Conservation (phyloP, 75 land plant species). For the Cupressus sempervirens region DNA sequence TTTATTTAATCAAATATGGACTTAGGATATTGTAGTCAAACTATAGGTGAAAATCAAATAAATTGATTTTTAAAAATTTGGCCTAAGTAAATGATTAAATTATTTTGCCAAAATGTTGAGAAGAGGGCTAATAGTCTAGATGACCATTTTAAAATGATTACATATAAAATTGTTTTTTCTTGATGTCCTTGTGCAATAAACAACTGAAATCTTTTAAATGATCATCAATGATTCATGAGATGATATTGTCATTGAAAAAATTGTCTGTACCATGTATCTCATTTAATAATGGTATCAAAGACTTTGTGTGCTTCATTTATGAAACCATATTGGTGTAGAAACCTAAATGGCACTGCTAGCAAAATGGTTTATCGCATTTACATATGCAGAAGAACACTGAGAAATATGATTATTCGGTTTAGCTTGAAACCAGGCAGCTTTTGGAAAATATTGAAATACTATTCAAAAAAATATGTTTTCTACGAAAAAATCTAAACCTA, state of each 20-base stretch:
- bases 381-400: conserved; percentile 38
- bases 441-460: too few relatives aligned
- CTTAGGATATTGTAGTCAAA: too few relatives aligned
- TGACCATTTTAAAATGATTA: not conserved
- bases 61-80: too few relatives aligned
- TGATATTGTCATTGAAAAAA: too few relatives aligned
- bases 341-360: conserved; percentile 45
- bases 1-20: too few relatives aligned
- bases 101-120: too few relatives aligned
- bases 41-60: too few relatives aligned
- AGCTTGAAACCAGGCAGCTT: conserved; percentile 3
- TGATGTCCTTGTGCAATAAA: not conserved
- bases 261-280: too few relatives aligned
- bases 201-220: conserved; percentile 10
- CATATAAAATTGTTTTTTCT: not conserved
- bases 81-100: too few relatives aligned
- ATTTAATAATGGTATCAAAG: conserved; percentile 24
- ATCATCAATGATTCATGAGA: conserved; percentile 4
- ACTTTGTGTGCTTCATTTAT: conserved; percentile 42
- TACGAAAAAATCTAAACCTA: too few relatives aligned
- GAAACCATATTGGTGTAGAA: conserved; percentile 50
- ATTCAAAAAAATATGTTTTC: too few relatives aligned
- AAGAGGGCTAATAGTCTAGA: too few relatives aligned
- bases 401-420: conserved; percentile 28
- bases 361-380: conserved; percentile 24